These are phyloP conservation scores for Galeopsis tetrahit DNA, from an alignment of 257 asterid genomes.

Conservation along the genomic window DNA sequence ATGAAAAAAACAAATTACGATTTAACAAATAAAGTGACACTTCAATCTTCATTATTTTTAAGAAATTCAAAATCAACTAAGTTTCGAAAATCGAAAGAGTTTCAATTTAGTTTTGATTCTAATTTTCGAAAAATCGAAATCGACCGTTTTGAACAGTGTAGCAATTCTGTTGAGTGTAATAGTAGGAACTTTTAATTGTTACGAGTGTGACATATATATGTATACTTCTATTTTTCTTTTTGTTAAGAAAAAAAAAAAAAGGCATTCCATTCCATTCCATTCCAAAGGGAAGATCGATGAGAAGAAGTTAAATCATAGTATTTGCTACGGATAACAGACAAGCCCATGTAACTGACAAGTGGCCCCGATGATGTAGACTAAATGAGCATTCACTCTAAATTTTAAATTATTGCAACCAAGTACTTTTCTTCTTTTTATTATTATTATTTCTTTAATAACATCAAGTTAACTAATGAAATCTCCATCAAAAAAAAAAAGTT, in stretches of 20 bases:
- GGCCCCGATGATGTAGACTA: slow-evolving; percentile 52
- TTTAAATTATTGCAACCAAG: slow-evolving; percentile 1
- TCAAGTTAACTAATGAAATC: neutral
- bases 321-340: slow-evolving; percentile 46
- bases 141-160: no score
- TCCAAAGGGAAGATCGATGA: neutral
- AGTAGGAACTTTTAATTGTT: neutral
- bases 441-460: neutral
- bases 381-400: slow-evolving; percentile 43
- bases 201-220: neutral
- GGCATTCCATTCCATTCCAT: neutral
- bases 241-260: neutral
- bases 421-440: slow-evolving; percentile 6
- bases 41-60: no score
- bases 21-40: no score
- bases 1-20: no score
- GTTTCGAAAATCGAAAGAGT: no score
- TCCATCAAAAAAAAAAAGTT: no score
- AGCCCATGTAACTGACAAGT: slow-evolving; percentile 60
- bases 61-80: no score
- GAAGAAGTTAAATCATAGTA: neutral
- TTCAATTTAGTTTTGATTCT: no score
- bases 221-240: no score
- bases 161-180: neutral
- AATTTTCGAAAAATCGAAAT: no score